Evolutionary conservation across 768 basidiomycete genomes (phyloP).

Genomic region (Amanita pallidorosea): DNA sequence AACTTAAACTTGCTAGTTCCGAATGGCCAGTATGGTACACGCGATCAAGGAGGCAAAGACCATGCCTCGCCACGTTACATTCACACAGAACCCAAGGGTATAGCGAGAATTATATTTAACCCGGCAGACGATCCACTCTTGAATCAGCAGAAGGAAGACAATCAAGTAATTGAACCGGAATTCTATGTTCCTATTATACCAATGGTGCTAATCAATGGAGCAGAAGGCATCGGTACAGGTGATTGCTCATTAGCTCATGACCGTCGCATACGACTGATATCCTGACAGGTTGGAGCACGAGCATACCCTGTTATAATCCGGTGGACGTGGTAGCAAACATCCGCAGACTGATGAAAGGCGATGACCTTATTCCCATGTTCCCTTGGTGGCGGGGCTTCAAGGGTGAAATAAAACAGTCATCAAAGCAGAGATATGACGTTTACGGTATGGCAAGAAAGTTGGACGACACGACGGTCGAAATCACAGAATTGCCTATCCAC

Average conservation of each 20-base stretch:
- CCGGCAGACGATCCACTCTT: slow-evolving; percentile 81
- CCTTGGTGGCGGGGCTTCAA: slow-evolving; percentile 98
- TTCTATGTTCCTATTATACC: slow-evolving; percentile 91
- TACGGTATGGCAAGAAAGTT: slow-evolving; percentile 64
- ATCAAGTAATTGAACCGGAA: slow-evolving; percentile 79
- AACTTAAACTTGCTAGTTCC: slow-evolving; percentile 85
- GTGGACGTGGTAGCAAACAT: slow-evolving; percentile 83
- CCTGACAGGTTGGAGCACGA: slow-evolving; percentile 89
- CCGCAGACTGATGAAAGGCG: slow-evolving; percentile 73
- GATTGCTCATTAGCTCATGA: slow-evolving; percentile 11
- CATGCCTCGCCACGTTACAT: slow-evolving; percentile 96
- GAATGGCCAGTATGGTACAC: slow-evolving; percentile 93
- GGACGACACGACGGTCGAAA: slow-evolving; percentile 84
- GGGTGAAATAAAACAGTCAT: slow-evolving; percentile 71
- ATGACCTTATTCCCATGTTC: slow-evolving; percentile 76
- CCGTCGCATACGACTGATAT: neutral
- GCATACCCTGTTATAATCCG: slow-evolving; percentile 87
- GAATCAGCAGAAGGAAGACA: slow-evolving; percentile 79
- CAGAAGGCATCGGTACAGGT: slow-evolving; percentile 97
- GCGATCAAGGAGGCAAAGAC: slow-evolving; percentile 89
- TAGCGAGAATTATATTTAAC: slow-evolving; percentile 73
- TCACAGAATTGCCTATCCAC: slow-evolving; percentile 91
- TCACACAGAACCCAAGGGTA: slow-evolving; percentile 66
- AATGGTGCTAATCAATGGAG: slow-evolving; percentile 83
- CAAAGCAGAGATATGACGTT: slow-evolving; percentile 82